A percentile compares a stretch with the other conserved stretches of the same genome.
Conservation (phyloP, 169 alveolate species). For the Sarcocystis neurona region DNA sequence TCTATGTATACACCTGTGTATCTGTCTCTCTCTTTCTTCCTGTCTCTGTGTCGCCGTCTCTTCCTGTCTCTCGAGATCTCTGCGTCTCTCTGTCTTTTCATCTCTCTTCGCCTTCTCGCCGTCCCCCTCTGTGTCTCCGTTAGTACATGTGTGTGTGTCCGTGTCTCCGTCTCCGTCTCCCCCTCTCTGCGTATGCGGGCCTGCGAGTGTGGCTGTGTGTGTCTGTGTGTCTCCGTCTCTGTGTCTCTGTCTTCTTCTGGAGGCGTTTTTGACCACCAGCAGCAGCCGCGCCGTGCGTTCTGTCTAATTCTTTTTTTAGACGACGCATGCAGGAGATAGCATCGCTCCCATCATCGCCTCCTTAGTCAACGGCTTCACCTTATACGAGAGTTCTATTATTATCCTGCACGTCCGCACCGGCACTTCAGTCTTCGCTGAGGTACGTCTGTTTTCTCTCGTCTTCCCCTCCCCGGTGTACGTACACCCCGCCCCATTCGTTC, state of each 20-base stretch:
- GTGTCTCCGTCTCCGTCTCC: neutral
- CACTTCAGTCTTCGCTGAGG: slow-evolving; percentile 77
- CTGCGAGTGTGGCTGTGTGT: neutral
- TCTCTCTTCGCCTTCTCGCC: neutral
- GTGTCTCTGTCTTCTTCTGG: neutral
- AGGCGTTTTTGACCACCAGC: neutral
- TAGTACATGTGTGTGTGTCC: neutral
- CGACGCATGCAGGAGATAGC: slow-evolving; percentile 41
- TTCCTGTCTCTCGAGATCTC: neutral
- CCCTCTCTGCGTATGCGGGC: neutral
- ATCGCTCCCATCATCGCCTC: slow-evolving; percentile 77
- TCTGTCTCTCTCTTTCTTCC: neutral
- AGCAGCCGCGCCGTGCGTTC: neutral
- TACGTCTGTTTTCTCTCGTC: neutral
- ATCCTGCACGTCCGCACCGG: slow-evolving; percentile 76
- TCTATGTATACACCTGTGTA: neutral
- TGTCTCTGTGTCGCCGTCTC: neutral
- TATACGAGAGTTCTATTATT: slow-evolving; percentile 73
- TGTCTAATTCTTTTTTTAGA: neutral
- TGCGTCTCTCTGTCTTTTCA: neutral
- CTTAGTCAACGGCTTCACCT: slow-evolving; percentile 75
- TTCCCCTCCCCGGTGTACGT: too few relatives aligned
- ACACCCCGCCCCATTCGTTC: too few relatives aligned
- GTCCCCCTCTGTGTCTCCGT: neutral
- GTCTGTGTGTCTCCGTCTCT: neutral